These are phyloP conservation scores for Aspergillus ustus DNA, from an alignment of 2,329 filamentous ascomycete genomes.

Conservation along the genomic window DNA sequence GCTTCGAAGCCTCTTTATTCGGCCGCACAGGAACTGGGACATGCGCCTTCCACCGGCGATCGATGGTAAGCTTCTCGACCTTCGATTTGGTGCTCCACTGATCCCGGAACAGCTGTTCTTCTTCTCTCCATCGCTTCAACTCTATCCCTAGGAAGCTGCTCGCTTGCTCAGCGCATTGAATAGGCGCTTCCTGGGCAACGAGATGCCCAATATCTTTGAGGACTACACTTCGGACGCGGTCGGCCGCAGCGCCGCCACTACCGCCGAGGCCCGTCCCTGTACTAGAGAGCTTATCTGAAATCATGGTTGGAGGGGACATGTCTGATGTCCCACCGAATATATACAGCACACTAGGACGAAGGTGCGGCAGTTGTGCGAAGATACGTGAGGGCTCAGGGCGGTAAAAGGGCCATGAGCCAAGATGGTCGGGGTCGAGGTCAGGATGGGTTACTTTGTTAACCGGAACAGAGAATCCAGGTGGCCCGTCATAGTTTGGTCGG, in stretches of 20 bases:
- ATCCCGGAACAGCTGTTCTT: conserved; percentile 61
- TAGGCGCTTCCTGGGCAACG: conserved; percentile 79
- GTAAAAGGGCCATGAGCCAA: conserved; percentile 48
- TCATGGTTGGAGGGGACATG: conserved; percentile 44
- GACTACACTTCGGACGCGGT: conserved; percentile 68
- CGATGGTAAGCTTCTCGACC: conserved; percentile 61
- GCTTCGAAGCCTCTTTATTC: conserved; percentile 29
- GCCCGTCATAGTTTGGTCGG: conserved; percentile 64
- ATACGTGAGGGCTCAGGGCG: conserved; percentile 46
- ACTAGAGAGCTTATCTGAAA: conserved; percentile 47
- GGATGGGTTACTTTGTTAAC: conserved; percentile 49
- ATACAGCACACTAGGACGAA: conserved; percentile 53
- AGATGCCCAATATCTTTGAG: conserved; percentile 74
- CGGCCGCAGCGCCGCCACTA: conserved; percentile 63
- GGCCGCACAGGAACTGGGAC: conserved; percentile 37
- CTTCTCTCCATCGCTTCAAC: conserved; percentile 59
- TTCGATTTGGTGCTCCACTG: conserved; percentile 58
- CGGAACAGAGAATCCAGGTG: conserved; percentile 42
- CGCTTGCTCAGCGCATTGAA: conserved; percentile 65
- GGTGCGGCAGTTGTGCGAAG: conserved; percentile 46
- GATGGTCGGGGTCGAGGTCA: conserved; percentile 47
- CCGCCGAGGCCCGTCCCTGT: conserved; percentile 47
- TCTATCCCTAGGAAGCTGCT: conserved; percentile 63
- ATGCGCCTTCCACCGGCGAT: conserved; percentile 57
- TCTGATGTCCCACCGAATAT: conserved; percentile 50